Conservation (phyloP, 1,284 basidiomycete genomes). For the Microbotryum saponariae region DNA sequence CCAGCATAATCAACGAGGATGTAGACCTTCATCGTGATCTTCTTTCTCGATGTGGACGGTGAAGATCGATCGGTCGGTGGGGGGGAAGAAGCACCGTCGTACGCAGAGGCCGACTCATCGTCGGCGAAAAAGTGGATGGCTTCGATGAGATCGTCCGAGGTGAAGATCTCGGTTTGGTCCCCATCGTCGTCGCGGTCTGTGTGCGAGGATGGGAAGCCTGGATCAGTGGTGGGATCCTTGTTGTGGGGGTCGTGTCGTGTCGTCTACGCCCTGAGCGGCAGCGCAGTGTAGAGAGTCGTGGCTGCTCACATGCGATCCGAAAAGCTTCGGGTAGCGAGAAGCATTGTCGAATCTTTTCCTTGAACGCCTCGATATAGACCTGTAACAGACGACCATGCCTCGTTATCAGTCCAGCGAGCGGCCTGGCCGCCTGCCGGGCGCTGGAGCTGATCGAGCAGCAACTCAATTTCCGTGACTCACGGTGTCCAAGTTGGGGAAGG, state of each 20-base stretch:
- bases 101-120: neutral
- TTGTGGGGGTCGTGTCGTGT: no score
- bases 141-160: conserved; percentile 11
- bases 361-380: conserved; percentile 8
- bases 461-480: no score
- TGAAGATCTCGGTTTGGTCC: conserved; percentile 8
- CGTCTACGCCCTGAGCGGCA: no score
- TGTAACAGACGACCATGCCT: neutral
- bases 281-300: no score
- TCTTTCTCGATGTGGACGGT: neutral
- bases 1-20: neutral
- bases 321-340: no score
- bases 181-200: conserved; percentile 22
- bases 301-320: no score
- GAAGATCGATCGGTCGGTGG: neutral
- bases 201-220: neutral
- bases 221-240: no score
- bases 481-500: neutral
- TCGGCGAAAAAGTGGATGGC: conserved; percentile 9
- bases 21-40: conserved; percentile 4
- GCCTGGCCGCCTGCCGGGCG: no score
- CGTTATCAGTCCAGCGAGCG: neutral
- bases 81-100: neutral
- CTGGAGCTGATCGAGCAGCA: no score
- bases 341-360: neutral